Conservation (phyloP, 2,329 filamentous ascomycete genomes). For the Xylariaceae sp. region DNA sequence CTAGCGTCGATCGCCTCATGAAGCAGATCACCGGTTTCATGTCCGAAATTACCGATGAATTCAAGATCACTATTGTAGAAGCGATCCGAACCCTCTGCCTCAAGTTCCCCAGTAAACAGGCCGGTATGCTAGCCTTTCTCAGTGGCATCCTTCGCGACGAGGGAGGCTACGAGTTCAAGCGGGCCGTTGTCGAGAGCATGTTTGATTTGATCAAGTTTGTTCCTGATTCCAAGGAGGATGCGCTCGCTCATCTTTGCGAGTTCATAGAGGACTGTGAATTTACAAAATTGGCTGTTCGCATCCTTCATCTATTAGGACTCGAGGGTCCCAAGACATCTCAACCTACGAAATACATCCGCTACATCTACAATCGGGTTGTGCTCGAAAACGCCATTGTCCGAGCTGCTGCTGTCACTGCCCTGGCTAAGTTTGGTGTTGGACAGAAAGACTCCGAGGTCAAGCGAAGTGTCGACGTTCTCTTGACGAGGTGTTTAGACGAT, state of each 20-base stretch:
- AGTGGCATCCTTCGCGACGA: conserved; percentile 96
- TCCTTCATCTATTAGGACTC: conserved; percentile 86
- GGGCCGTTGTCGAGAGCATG: conserved; percentile 96
- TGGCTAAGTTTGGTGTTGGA: conserved; percentile 95
- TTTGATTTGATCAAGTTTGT: conserved; percentile 99
- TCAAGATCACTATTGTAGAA: conserved; percentile 99
- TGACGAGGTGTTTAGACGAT: conserved; percentile 91
- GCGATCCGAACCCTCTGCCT: conserved; percentile 93
- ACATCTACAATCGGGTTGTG: conserved; percentile 98
- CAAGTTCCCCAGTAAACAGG: conserved; percentile 98
- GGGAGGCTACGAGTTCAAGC: conserved; percentile 97
- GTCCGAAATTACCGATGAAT: conserved; percentile 98
- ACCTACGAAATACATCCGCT: conserved; percentile 97
- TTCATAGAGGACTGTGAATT: conserved; percentile 99
- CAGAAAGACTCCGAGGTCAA: conserved; percentile 97
- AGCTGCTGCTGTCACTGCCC: conserved; percentile 88
- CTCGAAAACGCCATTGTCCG: conserved; percentile 95
- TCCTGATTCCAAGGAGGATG: conserved; percentile 75
- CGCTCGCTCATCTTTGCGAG: conserved; percentile 91
- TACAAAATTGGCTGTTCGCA: conserved; percentile 92
- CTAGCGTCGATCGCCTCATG: conserved; percentile 94
- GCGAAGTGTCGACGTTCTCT: conserved; percentile 86
- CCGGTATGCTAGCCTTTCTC: conserved; percentile 94
- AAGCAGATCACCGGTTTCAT: conserved; percentile 98
- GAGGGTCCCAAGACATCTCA: conserved; percentile 94